Evolutionary conservation across 2,329 filamentous ascomycete species (phyloP).

Genomic region (Aureobasidium sp.): DNA sequence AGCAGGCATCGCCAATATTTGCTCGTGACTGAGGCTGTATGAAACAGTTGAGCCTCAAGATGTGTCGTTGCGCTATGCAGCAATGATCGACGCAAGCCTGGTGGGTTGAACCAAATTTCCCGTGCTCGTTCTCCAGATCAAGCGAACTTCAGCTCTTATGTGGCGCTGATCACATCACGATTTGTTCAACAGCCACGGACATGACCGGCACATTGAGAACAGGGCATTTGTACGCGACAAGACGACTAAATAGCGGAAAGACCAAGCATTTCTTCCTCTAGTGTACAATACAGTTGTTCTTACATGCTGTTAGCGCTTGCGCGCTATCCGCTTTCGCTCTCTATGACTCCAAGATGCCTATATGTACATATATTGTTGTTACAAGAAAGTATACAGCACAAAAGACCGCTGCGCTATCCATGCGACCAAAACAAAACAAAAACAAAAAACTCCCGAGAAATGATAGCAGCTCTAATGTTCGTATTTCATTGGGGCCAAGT

Average conservation of each 20-base stretch:
- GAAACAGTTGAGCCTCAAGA: not conserved
- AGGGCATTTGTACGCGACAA: not conserved
- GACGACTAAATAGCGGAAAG: not conserved
- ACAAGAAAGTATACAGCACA: not conserved
- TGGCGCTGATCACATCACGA: not conserved
- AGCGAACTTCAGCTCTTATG: not conserved
- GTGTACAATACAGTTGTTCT: conserved; percentile 1
- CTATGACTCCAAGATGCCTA: conserved; percentile 2
- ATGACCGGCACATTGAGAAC: not conserved
- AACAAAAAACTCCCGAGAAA: not conserved
- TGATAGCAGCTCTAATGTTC: not conserved
- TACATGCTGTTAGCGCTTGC: not conserved
- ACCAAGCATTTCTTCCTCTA: not conserved
- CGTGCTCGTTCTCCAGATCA: not conserved
- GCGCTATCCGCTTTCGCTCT: not conserved
- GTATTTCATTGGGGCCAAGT: not conserved
- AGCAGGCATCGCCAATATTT: not conserved
- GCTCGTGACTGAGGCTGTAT: not conserved
- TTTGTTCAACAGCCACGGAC: not conserved
- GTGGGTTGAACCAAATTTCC: not conserved
- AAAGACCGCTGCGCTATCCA: not conserved
- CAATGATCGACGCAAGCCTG: conserved; percentile 3
- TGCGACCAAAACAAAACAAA: not conserved
- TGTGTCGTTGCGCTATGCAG: not conserved
- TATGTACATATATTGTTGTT: conserved; percentile 8